These are phyloP conservation scores for Erythrophleum fordii DNA, from an alignment of 306 rosid species.

Conservation along the genomic window DNA sequence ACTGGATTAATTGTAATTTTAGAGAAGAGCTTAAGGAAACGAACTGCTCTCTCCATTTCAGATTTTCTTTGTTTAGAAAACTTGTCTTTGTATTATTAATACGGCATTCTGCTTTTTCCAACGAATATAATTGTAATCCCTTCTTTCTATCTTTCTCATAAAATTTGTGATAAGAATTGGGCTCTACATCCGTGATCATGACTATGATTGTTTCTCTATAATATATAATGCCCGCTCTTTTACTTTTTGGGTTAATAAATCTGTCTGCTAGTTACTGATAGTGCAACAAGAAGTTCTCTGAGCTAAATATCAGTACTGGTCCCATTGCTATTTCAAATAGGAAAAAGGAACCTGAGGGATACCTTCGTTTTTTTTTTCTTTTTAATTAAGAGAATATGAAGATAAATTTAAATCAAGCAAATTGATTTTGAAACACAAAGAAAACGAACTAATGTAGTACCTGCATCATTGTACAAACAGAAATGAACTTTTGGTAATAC, in stretches of 20 bases:
- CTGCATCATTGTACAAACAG: too few species aligned
- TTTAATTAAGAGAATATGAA: neutral
- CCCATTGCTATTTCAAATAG: neutral
- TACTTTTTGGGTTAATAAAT: neutral
- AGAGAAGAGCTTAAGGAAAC: constrained; percentile 26
- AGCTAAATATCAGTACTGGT: neutral
- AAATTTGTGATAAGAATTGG: neutral
- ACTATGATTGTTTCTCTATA: neutral
- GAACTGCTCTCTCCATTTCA: neutral
- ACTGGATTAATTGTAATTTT: constrained; percentile 20
- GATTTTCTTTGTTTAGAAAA: neutral
- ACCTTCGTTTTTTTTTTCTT: neutral
- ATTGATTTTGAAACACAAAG: too few species aligned
- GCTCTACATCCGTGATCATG: neutral
- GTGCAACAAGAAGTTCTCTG: too few species aligned
- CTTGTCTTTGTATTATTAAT: neutral
- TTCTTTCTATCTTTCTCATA: neutral
- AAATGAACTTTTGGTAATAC: too few species aligned
- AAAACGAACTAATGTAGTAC: too few species aligned
- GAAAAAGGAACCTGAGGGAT: neutral
- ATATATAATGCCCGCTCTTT: neutral
- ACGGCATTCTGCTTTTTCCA: neutral
- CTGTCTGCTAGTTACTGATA: neutral
- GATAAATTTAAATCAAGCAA: neutral
- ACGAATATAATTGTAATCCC: constrained; percentile 2